phyloP scores from a whole-genome alignment of 2,329 filamentous ascomycete species.

The Aspergillus aculeatinus region DNA sequence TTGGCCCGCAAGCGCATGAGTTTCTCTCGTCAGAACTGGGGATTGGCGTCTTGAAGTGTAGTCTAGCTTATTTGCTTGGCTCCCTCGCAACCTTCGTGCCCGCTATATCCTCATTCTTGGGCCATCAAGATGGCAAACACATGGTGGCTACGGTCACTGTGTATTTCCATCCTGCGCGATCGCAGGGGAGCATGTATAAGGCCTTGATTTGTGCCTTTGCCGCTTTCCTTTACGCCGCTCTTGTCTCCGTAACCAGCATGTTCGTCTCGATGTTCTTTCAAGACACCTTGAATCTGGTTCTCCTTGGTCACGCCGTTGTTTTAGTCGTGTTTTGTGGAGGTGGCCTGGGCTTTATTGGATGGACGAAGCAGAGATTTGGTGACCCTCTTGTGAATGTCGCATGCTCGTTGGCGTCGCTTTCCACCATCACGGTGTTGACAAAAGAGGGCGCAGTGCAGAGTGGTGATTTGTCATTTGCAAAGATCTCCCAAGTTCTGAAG shows the following conservation, averaged over 20 bases:
- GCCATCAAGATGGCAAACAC: slow-evolving; percentile 86
- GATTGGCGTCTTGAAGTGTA: slow-evolving; percentile 83
- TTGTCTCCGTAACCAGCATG: slow-evolving; percentile 83
- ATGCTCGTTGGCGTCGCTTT: slow-evolving; percentile 81
- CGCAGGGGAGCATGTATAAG: slow-evolving; percentile 85
- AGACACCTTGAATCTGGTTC: slow-evolving; percentile 62
- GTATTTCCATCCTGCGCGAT: slow-evolving; percentile 88
- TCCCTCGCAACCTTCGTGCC: slow-evolving; percentile 83
- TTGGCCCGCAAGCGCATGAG: slow-evolving; percentile 47
- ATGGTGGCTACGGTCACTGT: slow-evolving; percentile 91
- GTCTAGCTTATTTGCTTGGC: slow-evolving; percentile 81
- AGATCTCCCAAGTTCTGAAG: slow-evolving; percentile 78
- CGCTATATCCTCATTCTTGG: slow-evolving; percentile 69
- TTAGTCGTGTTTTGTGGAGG: slow-evolving; percentile 81
- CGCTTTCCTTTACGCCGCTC: slow-evolving; percentile 74
- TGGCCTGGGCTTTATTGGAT: slow-evolving; percentile 82
- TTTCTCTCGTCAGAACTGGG: slow-evolving; percentile 73
- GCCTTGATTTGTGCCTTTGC: slow-evolving; percentile 73
- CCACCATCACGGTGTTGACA: slow-evolving; percentile 84
- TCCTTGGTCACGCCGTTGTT: slow-evolving; percentile 74
- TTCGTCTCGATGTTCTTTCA: slow-evolving; percentile 79
- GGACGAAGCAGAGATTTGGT: slow-evolving; percentile 77
- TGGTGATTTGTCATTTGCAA: slow-evolving; percentile 76
- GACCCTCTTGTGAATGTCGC: slow-evolving; percentile 80
- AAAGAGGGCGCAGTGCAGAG: slow-evolving; percentile 86